Evolutionary conservation across 257 asterid genomes (phyloP).

Genomic region (Solanum chmielewskii): DNA sequence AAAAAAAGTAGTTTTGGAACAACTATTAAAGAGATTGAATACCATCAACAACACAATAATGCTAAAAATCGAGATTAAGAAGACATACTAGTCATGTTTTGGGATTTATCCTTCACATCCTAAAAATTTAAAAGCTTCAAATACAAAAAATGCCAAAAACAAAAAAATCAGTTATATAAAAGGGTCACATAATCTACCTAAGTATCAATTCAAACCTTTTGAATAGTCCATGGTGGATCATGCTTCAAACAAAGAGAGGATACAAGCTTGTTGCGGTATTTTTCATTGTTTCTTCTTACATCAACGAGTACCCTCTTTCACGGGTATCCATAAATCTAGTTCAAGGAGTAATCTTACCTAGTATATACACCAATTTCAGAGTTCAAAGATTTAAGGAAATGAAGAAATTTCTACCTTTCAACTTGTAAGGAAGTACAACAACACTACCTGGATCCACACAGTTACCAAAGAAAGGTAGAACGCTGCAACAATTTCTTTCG

Average conservation of each 20-base stretch:
- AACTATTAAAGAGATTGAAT: too few species aligned
- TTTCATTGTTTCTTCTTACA: conserved; percentile 83
- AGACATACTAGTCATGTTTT: conserved; percentile 62
- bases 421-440: too few species aligned
- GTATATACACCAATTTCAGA: too few species aligned
- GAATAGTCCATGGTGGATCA: conserved; percentile 64
- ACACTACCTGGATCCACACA: too few species aligned
- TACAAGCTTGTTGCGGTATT: conserved; percentile 92
- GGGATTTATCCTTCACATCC: conserved; percentile 89
- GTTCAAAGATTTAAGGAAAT: background rate
- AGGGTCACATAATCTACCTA: background rate
- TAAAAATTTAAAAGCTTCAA: background rate
- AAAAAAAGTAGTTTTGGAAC: too few species aligned
- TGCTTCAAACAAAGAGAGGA: conserved; percentile 71
- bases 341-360: too few species aligned
- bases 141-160: background rate
- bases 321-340: background rate
- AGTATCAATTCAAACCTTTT: conserved; percentile 31
- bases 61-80: conserved; percentile 58
- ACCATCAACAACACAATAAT: conserved; percentile 6
- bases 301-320: conserved; percentile 43
- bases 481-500: too few species aligned
- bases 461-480: too few species aligned
- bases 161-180: background rate
- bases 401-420: background rate